Percentiles rank a stretch among this genome's conserved stretches.
phyloP scores from a whole-genome alignment of 768 basidiomycete species.

The Termitomyces heimii region DNA sequence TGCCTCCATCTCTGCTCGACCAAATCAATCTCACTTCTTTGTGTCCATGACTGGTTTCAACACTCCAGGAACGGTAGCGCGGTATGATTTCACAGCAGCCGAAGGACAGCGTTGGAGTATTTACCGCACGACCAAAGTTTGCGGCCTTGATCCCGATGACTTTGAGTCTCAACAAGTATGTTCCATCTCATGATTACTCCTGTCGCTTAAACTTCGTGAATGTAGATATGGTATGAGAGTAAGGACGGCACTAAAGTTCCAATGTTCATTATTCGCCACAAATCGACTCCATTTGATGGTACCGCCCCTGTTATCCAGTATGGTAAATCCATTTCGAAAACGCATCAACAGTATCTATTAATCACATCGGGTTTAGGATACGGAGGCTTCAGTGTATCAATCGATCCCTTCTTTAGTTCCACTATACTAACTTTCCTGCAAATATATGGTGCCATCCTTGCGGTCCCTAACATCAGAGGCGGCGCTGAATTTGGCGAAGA shows the following conservation, averaged over 20 bases:
- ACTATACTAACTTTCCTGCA: slow-evolving; percentile 69
- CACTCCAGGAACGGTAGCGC: slow-evolving; percentile 59
- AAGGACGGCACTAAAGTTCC: slow-evolving; percentile 79
- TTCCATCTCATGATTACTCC: background rate
- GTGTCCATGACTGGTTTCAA: slow-evolving; percentile 63
- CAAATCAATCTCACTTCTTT: slow-evolving; percentile 58
- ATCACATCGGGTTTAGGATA: slow-evolving; percentile 41
- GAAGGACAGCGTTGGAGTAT: slow-evolving; percentile 46
- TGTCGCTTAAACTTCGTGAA: background rate
- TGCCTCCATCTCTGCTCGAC: slow-evolving; percentile 42
- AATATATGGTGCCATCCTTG: slow-evolving; percentile 62
- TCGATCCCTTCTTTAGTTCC: slow-evolving; percentile 69
- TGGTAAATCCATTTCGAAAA: slow-evolving; percentile 31
- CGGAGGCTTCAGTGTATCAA: slow-evolving; percentile 73
- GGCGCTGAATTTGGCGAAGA: slow-evolving; percentile 79
- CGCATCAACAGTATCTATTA: background rate
- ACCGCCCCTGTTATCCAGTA: slow-evolving; percentile 76
- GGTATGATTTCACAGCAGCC: slow-evolving; percentile 58
- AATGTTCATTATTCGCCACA: slow-evolving; percentile 81
- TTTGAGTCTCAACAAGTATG: slow-evolving; percentile 62
- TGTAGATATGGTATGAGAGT: slow-evolving; percentile 68
- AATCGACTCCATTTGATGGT: slow-evolving; percentile 63
- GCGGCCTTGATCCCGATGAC: slow-evolving; percentile 58
- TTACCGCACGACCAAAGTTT: slow-evolving; percentile 51
- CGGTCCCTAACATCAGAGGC: slow-evolving; percentile 54